Evolutionary conservation across 768 basidiomycete species (phyloP), one percentile per base, ranked within the genome.

Genomic region (Pleurotus salmoneostramineus): DNA sequence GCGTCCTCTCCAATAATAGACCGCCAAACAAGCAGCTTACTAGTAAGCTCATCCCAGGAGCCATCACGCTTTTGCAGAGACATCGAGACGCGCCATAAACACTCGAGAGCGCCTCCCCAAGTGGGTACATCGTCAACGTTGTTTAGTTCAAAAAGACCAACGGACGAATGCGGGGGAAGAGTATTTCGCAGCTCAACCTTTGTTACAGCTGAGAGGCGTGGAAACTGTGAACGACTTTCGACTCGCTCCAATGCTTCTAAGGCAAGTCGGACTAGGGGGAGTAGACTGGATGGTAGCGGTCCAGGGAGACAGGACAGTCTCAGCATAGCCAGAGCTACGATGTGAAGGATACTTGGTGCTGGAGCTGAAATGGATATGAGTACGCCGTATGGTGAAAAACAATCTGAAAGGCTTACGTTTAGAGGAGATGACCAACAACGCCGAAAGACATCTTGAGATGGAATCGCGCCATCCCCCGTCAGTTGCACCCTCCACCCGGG

Each of bases 401-500:
- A 27, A 27, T 27, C 21, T 27, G 21, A 27, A 27, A 27, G 21
- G 70, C 71, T 44, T 60, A 77, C 73, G 36, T 31, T 64, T 64
- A 42, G 58, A 60, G 6, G 62, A 60, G 32, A 64, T 62, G 37
- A 72, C 66, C 48, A 86, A 50, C 7, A 87, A 61, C 14, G 69
- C 62, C 6, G 56, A 61, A 32, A 90, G 45, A 63, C 85, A 87
- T 57, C 86, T 73, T 58, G 75, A 78, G 10, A 88, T 66, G 7
- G 74, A 72, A n/a, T 68, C 63, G 36, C 80, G 77, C 89, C 88
- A 91, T 66, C 84, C 82, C 0, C 84, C 81, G 33, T 71, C 71
- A 1, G 81, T 87, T 0, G 81, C 74, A 0, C 69, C 65, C 61
- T 83, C 83, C 36, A 89, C 46, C 66, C 83, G 89, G 32, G 60